phyloP scores from a whole-genome alignment of 306 rosid genomes.

The Vigna hirtella region DNA sequence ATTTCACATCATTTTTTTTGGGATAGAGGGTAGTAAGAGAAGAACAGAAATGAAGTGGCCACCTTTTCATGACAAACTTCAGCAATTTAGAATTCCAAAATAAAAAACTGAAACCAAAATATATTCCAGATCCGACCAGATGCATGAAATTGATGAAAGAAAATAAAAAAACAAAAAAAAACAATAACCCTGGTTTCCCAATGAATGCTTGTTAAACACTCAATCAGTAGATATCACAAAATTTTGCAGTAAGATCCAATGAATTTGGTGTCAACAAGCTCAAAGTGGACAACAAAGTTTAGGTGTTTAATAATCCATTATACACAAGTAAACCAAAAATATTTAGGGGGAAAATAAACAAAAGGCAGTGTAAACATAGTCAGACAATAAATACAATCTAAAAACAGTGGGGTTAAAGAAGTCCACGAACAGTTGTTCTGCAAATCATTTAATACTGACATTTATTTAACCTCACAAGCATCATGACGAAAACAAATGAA shows the following conservation, averaged over 20 bases:
- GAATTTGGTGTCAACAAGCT: conserved; percentile 3
- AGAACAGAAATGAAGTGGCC: background rate
- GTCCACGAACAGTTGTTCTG: conserved; percentile 13
- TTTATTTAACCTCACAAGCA: conserved; percentile 26
- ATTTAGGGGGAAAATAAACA: background rate
- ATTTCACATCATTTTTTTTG: background rate
- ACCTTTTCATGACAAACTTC: conserved; percentile 26
- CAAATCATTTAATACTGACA: conserved; percentile 23
- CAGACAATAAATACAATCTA: background rate
- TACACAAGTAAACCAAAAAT: background rate
- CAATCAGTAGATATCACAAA: conserved; percentile 23
- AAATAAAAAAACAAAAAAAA: conserved; percentile 4
- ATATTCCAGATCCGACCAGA: background rate
- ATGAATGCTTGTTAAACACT: conserved; percentile 25
- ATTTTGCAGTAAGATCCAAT: conserved; percentile 16
- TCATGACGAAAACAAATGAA: conserved; percentile 29
- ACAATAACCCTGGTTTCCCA: conserved; percentile 18
- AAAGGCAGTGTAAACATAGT: background rate
- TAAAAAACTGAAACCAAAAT: background rate
- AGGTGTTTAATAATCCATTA: background rate
- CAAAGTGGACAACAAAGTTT: conserved; percentile 1
- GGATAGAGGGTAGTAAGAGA: background rate
- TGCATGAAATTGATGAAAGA: conserved; percentile 22
- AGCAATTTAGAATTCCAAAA: conserved; percentile 2
- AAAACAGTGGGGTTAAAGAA: conserved; percentile 16